Evolutionary conservation across 2,329 filamentous ascomycete genomes (phyloP).

Genomic region (Lachnellula hyalina): DNA sequence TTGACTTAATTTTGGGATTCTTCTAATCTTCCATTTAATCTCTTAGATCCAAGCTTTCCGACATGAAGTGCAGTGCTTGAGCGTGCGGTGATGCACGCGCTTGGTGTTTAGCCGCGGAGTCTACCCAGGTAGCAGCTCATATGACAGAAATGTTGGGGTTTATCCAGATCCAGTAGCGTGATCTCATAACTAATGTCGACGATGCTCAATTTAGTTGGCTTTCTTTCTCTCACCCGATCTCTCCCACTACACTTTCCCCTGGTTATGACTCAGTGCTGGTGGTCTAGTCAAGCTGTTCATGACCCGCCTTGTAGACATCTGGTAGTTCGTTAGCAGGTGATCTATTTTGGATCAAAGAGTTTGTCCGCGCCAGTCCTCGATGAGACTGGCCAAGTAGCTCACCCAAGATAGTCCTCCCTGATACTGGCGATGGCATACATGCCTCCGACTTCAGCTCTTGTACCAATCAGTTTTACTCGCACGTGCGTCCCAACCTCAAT

Average conservation of each 20-base stretch:
- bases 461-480: slow-evolving; percentile 89
- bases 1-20: background rate
- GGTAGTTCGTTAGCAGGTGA: slow-evolving; percentile 2
- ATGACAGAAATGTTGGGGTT: too few species aligned
- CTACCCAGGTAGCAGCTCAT: too few species aligned
- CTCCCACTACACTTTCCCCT: background rate
- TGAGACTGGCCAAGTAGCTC: slow-evolving; percentile 23
- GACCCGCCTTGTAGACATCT: slow-evolving; percentile 25
- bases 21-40: background rate
- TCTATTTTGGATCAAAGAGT: background rate
- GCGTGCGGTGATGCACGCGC: too few species aligned
- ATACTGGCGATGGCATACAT: slow-evolving; percentile 98
- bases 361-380: background rate
- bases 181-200: background rate
- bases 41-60: background rate
- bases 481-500: slow-evolving; percentile 94
- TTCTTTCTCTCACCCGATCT: background rate
- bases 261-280: background rate
- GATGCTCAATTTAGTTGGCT: background rate
- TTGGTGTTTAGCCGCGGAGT: too few species aligned
- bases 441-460: slow-evolving; percentile 85
- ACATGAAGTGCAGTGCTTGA: background rate
- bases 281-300: slow-evolving; percentile 7
- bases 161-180: too few species aligned
- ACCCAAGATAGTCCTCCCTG: slow-evolving; percentile 76